Percentiles rank a stretch among this genome's conserved stretches.
Evolutionary conservation across 2,329 filamentous ascomycete genomes (phyloP).

Genomic region (Penicillium sp.): DNA sequence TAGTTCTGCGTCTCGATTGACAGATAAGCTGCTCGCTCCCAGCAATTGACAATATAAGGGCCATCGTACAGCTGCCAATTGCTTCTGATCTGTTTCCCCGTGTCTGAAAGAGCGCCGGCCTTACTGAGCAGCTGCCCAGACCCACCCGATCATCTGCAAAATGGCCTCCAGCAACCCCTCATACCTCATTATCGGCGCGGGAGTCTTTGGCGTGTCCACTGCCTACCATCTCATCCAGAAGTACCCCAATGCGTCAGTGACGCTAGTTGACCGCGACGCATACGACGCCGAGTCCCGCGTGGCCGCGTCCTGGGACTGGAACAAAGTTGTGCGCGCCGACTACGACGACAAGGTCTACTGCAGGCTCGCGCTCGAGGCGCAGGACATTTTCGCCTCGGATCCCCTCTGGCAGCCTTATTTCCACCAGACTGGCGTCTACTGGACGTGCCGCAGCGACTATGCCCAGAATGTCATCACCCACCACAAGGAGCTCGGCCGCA

Average conservation of each 20-base stretch:
- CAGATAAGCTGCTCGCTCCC: slow-evolving; percentile 1
- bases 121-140: background rate
- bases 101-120: background rate
- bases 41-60: background rate
- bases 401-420: slow-evolving; percentile 41
- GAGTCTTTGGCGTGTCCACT: slow-evolving; percentile 30
- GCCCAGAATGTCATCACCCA: slow-evolving; percentile 50
- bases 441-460: slow-evolving; percentile 47
- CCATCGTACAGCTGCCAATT: background rate
- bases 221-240: slow-evolving; percentile 30
- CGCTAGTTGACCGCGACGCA: slow-evolving; percentile 30
- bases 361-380: slow-evolving; percentile 26
- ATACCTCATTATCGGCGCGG: slow-evolving; percentile 28
- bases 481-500: slow-evolving; percentile 50
- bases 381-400: slow-evolving; percentile 39
- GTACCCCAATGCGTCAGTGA: slow-evolving; percentile 29
- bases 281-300: slow-evolving; percentile 36
- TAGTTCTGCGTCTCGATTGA: background rate
- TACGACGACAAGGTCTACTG: slow-evolving; percentile 32
- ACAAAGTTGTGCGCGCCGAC: slow-evolving; percentile 30
- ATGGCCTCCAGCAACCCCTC: slow-evolving; percentile 24
- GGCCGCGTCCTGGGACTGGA: slow-evolving; percentile 33
- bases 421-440: slow-evolving; percentile 54
- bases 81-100: background rate
- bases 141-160: background rate